Base-by-base conservation (phyloP, 2,329 filamentous ascomycete species). In the Blastomyces gilchristii region DNA sequence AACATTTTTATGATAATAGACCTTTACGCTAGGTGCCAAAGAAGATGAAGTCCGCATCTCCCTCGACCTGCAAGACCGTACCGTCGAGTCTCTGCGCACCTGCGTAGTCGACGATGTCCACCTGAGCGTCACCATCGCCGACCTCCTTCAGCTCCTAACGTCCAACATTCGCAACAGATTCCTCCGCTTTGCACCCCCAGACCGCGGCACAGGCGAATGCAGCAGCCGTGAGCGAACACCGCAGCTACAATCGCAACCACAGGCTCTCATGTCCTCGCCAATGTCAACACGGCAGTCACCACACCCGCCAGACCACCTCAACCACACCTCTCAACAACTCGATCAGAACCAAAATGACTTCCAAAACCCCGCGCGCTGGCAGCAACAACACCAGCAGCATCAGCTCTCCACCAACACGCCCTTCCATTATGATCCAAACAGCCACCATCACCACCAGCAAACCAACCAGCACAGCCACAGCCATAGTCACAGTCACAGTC, bases 31-130 rank as follows among this genome's bases (percentile, higher is more conserved):
- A 1, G 85, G 85, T 50, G 84, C 83, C 0, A 83, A 82, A 57
- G 84, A 86, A 70, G 81, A 83, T 67, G 83, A 87, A 63, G 82
- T 87, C 14, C 80, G 81, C 41, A 79, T 83, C 57, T 85, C 82
- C 1, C 74, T 87, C 7, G 79, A 79, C 31, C 77, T 87, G 1
- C 80, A 87, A 65, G 82, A 85, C 66, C 78, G 80, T 34, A 85
- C 83, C 0, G 81, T 85, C 8, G 79, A 82, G 65, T 83, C 82
- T 9, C 75, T 87, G 49, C 80, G 81, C 41, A 83, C 80, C 37
- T 83, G 80, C 68, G 84, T 86, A 28, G 85, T 87, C 25, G 85
- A 87, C 68, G 85, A 87, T 68, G 84, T 87, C 18, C 85, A 87
- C 70, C 79, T 87, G 2, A 83, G 81, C 58, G 82, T 83, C 66